Evolutionary conservation across 2,329 filamentous ascomycete species (phyloP).

Genomic region (Nothophoma quercina): DNA sequence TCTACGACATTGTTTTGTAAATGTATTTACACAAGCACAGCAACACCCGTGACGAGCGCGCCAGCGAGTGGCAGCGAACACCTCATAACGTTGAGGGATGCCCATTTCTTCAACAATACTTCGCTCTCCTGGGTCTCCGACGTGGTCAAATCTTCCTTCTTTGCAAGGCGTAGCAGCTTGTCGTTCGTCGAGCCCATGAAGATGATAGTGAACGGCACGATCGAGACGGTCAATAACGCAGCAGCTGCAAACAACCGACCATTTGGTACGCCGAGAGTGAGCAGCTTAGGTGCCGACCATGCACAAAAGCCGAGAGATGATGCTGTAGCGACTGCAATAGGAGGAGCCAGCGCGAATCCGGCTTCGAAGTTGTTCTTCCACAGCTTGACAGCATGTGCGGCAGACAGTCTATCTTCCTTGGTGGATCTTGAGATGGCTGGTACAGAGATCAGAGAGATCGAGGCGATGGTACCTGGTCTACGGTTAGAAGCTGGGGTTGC

Average conservation of each 20-base stretch:
- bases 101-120: not conserved
- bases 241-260: not conserved
- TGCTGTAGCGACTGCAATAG: not conserved
- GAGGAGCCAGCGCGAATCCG: not conserved
- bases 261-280: not conserved
- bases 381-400: not conserved
- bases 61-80: constrained; percentile 5
- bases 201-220: constrained; percentile 6
- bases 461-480: constrained; percentile 1
- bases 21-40: not conserved
- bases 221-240: not conserved
- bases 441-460: not conserved
- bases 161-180: not conserved
- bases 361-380: not conserved
- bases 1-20: too few relatives aligned
- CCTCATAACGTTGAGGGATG: not conserved
- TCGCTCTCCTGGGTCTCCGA: not conserved
- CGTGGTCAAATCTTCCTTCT: not conserved
- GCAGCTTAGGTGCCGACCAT: not conserved
- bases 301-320: not conserved
- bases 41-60: not conserved
- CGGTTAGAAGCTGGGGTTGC: not conserved
- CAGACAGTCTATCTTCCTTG: not conserved
- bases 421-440: not conserved
- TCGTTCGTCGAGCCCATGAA: constrained; percentile 1